These are phyloP conservation scores for Paraphoma sp. DNA, from an alignment of 2,329 filamentous ascomycete genomes.

Conservation along the genomic window DNA sequence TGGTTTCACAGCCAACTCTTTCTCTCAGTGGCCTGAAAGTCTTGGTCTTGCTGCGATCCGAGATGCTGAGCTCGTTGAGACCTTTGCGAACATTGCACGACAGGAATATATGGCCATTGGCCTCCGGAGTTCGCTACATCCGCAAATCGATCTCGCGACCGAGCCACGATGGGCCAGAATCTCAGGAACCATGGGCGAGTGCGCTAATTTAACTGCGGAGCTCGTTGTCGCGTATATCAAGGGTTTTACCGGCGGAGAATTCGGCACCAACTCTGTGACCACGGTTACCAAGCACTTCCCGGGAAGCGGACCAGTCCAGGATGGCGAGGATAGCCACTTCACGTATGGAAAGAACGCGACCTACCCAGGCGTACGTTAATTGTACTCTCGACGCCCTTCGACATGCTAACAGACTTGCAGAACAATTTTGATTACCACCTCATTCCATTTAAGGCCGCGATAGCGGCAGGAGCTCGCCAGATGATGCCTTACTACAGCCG, in stretches of 20 bases:
- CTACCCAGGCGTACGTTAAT: constrained; percentile 51
- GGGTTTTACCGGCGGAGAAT: constrained; percentile 55
- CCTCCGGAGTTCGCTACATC: constrained; percentile 57
- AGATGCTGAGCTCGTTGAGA: constrained; percentile 51
- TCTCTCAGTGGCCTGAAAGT: constrained; percentile 61
- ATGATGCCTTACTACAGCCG: constrained; percentile 62
- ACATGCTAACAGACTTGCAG: background rate
- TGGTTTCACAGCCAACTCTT: constrained; percentile 51
- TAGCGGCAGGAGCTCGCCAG: constrained; percentile 57
- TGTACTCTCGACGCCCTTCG: background rate
- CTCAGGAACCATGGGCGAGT: constrained; percentile 56
- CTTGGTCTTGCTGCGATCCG: constrained; percentile 59
- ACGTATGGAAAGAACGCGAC: constrained; percentile 58
- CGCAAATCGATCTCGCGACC: constrained; percentile 59
- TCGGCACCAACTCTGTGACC: constrained; percentile 54
- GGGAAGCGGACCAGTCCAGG: constrained; percentile 56
- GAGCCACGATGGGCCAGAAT: constrained; percentile 61
- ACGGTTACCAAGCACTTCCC: constrained; percentile 64
- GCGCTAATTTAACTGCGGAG: constrained; percentile 50
- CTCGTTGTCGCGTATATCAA: constrained; percentile 55
- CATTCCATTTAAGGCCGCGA: constrained; percentile 59
- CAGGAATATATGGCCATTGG: constrained; percentile 56
- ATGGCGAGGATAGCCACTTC: constrained; percentile 62
- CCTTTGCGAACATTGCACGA: constrained; percentile 58
- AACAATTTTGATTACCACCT: constrained; percentile 59